Evolutionary conservation across 2,329 filamentous ascomycete genomes (phyloP).

Genomic region (Pseudodiploospora longispora): DNA sequence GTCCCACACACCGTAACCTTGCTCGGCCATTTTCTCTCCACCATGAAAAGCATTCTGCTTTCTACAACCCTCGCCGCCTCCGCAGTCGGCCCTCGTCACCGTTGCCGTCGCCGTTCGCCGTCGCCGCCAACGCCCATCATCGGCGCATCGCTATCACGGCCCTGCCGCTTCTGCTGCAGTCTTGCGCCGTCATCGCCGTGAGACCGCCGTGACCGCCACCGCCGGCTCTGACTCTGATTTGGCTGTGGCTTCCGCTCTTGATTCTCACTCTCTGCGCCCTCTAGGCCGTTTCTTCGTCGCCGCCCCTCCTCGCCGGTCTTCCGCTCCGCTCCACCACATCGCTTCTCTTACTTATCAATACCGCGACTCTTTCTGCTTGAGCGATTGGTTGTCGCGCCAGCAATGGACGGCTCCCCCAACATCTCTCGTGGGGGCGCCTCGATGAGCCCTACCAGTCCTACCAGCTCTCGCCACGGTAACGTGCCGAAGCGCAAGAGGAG

Average conservation of each 20-base stretch:
- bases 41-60: constrained; percentile 5
- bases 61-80: constrained; percentile 12
- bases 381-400: constrained; percentile 9
- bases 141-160: neutral
- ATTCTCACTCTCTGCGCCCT: constrained; percentile 11
- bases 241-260: neutral
- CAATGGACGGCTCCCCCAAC: constrained; percentile 43
- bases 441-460: constrained; percentile 48
- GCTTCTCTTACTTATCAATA: neutral
- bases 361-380: neutral
- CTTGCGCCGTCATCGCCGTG: constrained; percentile 1
- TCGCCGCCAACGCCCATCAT: neutral
- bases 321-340: neutral
- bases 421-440: constrained; percentile 38
- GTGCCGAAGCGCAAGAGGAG: constrained; percentile 51
- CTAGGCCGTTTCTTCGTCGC: neutral
- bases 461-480: constrained; percentile 43
- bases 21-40: constrained; percentile 4
- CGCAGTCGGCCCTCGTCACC: constrained; percentile 23
- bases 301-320: neutral
- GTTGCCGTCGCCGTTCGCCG: constrained; percentile 8
- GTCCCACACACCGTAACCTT: too few species aligned
- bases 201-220: neutral
- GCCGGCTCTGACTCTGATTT: constrained; percentile 5
- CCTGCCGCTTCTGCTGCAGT: constrained; percentile 6